These are phyloP conservation scores for Aegilops longissima DNA, from an alignment of 176 grass and related monocot species.

Conservation along the genomic window DNA sequence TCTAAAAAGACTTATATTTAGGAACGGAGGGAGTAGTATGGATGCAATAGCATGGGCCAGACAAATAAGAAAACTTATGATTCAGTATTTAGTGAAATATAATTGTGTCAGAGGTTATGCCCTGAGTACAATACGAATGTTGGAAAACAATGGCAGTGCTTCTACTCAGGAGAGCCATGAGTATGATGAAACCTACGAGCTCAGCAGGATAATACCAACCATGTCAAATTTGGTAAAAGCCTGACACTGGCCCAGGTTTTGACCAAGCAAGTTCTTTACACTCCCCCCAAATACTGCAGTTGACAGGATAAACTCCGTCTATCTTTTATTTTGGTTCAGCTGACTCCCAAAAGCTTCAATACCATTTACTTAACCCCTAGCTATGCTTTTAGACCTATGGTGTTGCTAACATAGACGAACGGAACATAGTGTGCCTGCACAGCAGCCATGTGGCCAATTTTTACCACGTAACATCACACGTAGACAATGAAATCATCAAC, in stretches of 20 bases:
- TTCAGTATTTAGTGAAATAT: background rate
- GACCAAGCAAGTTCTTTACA: constrained; percentile 2
- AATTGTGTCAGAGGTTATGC: background rate
- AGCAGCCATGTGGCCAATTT: background rate
- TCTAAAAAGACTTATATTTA: too few species aligned
- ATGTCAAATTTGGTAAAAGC: background rate
- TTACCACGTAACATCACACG: background rate
- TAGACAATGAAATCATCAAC: constrained; percentile 1
- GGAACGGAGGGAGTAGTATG: background rate
- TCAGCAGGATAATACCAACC: background rate
- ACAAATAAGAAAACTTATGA: background rate
- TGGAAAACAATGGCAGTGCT: background rate
- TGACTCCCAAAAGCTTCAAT: background rate
- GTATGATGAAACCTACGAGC: background rate
- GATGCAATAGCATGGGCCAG: background rate
- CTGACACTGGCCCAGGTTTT: constrained; percentile 1
- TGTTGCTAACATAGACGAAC: background rate
- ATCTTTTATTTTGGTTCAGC: background rate
- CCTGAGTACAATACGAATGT: background rate
- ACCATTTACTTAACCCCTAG: background rate
- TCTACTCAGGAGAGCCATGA: background rate
- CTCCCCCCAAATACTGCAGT: background rate
- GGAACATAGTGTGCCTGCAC: background rate
- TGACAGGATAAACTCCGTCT: background rate
- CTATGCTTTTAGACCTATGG: background rate